A percentile compares a stretch with the other conserved stretches of the same genome.
Conservation (phyloP, 108 stramenopile genomes). For the Skeletonema costatum region DNA sequence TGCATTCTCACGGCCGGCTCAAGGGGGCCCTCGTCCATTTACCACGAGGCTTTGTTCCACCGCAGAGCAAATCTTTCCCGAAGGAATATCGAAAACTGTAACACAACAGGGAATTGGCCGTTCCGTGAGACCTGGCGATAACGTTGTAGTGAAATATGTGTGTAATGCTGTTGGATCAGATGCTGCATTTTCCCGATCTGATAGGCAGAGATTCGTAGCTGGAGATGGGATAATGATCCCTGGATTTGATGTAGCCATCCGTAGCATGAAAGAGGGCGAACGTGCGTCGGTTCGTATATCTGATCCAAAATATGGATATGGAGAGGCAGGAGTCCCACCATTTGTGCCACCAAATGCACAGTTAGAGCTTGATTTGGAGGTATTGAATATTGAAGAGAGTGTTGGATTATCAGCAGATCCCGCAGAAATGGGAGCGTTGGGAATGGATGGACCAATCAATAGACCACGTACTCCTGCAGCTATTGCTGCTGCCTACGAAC, state of each 20-base stretch:
- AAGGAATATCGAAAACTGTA: constrained; percentile 42
- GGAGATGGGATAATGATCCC: constrained; percentile 80
- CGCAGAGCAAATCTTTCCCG: constrained; percentile 19
- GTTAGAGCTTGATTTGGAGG: constrained; percentile 69
- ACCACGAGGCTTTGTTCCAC: constrained; percentile 30
- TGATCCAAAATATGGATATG: constrained; percentile 72
- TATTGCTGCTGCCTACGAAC: constrained; percentile 79
- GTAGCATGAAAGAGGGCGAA: constrained; percentile 79
- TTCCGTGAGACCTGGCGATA: constrained; percentile 30
- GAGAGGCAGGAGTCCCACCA: constrained; percentile 61
- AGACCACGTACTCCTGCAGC: constrained; percentile 64
- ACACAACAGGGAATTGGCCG: constrained; percentile 41
- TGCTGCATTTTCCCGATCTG: constrained; percentile 33
- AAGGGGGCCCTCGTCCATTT: not conserved
- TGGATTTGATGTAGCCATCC: constrained; percentile 77
- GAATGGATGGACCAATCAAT: constrained; percentile 44
- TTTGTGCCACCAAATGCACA: constrained; percentile 68
- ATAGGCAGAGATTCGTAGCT: constrained; percentile 44
- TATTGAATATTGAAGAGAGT: constrained; percentile 59
- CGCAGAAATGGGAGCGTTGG: constrained; percentile 24
- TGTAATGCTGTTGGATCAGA: constrained; percentile 36
- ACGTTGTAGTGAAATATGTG: constrained; percentile 38
- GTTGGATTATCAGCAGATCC: constrained; percentile 15
- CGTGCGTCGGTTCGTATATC: constrained; percentile 60
- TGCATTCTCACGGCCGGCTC: constrained; percentile 3